Evolutionary conservation across 2,329 filamentous ascomycete species (phyloP).

Genomic region (Ceratocystis eucalypticola): DNA sequence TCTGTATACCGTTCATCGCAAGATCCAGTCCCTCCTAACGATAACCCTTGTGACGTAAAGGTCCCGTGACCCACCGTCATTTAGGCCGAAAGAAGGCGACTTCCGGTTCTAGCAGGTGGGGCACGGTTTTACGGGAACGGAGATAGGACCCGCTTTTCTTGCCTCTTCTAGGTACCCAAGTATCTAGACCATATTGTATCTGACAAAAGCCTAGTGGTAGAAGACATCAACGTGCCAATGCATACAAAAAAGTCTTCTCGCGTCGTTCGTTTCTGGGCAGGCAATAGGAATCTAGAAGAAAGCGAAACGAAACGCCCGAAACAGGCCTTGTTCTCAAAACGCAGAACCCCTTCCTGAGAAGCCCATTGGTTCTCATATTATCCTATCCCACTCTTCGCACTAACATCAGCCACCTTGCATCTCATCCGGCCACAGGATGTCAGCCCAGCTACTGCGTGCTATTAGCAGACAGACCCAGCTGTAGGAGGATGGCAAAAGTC

Average conservation of each 20-base stretch:
- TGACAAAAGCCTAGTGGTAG: too few species aligned
- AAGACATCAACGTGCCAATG: too few species aligned
- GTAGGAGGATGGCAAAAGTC: neutral
- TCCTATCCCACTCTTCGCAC: neutral
- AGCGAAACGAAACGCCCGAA: neutral
- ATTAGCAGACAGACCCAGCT: neutral
- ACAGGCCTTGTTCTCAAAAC: neutral
- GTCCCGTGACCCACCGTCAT: neutral
- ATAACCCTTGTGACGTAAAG: neutral
- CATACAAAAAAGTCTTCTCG: neutral
- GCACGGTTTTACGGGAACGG: neutral
- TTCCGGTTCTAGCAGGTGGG: neutral
- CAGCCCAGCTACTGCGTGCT: neutral
- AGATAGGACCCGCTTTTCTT: neutral
- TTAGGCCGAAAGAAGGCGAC: neutral
- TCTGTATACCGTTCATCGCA: too few species aligned
- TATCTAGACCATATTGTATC: neutral
- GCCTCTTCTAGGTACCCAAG: neutral
- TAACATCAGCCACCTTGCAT: neutral
- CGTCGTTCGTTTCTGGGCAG: too few species aligned
- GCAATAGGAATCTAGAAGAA: neutral
- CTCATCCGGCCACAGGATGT: neutral
- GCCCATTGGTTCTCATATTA: neutral
- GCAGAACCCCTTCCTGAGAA: too few species aligned
- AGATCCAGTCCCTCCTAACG: neutral